These are phyloP conservation scores for Mortierella sp. DNA, from an alignment of 371 early-diverging fungal species.

Conservation along the genomic window DNA sequence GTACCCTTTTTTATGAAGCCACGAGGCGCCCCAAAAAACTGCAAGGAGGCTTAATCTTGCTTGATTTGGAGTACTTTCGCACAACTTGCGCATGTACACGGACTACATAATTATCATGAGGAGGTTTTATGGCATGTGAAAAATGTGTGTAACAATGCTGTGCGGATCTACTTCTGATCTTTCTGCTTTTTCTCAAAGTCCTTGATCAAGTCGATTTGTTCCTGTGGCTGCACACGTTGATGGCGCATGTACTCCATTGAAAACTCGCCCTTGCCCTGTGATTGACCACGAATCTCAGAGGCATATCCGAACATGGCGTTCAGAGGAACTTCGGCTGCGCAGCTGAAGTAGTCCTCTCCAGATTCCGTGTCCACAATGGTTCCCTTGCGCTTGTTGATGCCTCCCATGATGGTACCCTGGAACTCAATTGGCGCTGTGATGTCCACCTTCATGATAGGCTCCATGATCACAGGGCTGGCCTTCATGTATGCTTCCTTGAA, in stretches of 20 bases:
- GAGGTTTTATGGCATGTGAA: no score
- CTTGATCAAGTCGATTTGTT: constrained; percentile 88
- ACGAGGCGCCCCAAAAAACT: no score
- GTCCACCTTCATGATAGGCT: constrained; percentile 97
- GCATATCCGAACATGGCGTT: constrained; percentile 99
- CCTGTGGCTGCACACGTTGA: constrained; percentile 79
- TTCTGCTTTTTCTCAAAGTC: constrained; percentile 76
- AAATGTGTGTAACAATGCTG: no score
- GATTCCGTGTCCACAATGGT: constrained; percentile 93
- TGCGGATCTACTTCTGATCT: constrained; percentile 53
- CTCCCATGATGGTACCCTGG: constrained; percentile 94
- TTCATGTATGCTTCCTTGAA: constrained; percentile 90
- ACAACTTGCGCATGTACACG: no score
- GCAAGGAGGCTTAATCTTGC: no score
- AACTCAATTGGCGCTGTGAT: constrained; percentile 93
- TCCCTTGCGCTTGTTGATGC: constrained; percentile 96
- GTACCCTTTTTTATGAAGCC: no score
- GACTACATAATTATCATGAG: no score
- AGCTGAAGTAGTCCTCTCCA: constrained; percentile 92
- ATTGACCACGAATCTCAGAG: constrained; percentile 92
- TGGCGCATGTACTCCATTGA: constrained; percentile 97
- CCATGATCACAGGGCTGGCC: constrained; percentile 87
- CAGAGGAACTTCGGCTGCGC: constrained; percentile 88
- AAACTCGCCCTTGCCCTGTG: constrained; percentile 98
- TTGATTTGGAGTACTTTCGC: no score